phyloP scores from a whole-genome alignment of 139 green algal species.

The Picochlorum sp. region DNA sequence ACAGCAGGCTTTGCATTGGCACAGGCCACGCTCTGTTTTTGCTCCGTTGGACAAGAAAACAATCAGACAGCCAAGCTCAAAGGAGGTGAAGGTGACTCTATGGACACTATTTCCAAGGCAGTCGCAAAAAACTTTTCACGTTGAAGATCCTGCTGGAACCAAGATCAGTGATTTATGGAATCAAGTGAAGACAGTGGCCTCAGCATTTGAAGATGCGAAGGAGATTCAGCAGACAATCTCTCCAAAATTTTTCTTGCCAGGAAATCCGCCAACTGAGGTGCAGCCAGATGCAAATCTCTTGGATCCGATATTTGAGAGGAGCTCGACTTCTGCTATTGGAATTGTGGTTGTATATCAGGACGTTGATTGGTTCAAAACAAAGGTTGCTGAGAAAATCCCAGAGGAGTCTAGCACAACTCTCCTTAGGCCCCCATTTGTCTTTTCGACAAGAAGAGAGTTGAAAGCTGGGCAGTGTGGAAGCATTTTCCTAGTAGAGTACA shows the following conservation, averaged over 20 bases:
- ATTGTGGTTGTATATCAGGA: slow-evolving; percentile 7
- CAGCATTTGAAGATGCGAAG: not conserved
- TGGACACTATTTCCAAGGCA: slow-evolving; percentile 1
- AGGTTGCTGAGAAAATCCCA: not conserved
- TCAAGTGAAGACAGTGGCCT: not conserved
- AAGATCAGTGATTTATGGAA: not conserved
- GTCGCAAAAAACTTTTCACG: not conserved
- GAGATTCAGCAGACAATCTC: not conserved
- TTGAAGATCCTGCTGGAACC: not conserved
- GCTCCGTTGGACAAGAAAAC: not conserved
- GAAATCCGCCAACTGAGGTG: not conserved
- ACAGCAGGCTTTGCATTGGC: slow-evolving; percentile 4
- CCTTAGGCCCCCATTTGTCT: slow-evolving; percentile 28
- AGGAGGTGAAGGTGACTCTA: not conserved
- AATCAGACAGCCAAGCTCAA: not conserved
- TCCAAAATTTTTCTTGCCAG: not conserved
- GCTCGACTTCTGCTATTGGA: slow-evolving; percentile 5
- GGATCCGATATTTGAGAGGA: not conserved
- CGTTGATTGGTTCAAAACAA: slow-evolving; percentile 13
- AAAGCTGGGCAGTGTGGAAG: slow-evolving; percentile 41
- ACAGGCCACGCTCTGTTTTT: slow-evolving; percentile 20
- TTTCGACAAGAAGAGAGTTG: slow-evolving; percentile 40
- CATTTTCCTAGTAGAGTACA: slow-evolving; percentile 69
- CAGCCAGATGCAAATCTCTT: not conserved
- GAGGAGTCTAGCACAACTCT: slow-evolving; percentile 7